Conservation (phyloP, 2,329 filamentous ascomycete genomes). For the Colletotrichum higginsianum region DNA sequence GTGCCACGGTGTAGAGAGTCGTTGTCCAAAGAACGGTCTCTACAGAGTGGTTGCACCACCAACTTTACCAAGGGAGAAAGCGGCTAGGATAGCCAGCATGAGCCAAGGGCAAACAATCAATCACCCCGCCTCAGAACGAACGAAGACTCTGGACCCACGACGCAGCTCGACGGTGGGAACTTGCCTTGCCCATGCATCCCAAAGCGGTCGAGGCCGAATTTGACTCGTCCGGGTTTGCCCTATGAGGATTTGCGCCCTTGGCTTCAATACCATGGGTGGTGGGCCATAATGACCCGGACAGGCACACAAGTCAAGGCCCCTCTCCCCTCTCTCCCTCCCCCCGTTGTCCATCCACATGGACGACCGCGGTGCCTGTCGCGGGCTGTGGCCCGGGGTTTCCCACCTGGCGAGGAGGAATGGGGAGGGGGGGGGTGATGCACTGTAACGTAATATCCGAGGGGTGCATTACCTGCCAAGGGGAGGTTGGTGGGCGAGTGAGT, state of each 20-base stretch:
- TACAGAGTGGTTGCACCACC: no score
- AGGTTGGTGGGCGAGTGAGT: constrained; percentile 10
- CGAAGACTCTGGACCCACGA: constrained; percentile 30
- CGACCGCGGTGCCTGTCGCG: constrained; percentile 22
- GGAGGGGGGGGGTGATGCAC: constrained; percentile 9
- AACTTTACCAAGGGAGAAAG: no score
- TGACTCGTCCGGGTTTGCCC: constrained; percentile 21
- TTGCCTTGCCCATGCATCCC: constrained; percentile 10
- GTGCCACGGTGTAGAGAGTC: no score
- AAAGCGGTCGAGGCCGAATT: constrained; percentile 26
- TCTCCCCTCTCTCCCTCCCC: background rate
- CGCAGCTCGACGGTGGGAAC: constrained; percentile 28
- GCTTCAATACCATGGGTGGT: background rate
- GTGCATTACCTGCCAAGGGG: constrained; percentile 5
- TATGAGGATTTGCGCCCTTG: constrained; percentile 16
- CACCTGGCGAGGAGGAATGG: constrained; percentile 15
- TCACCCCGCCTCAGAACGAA: constrained; percentile 3
- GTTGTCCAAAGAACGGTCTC: background rate
- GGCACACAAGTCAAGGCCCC: background rate
- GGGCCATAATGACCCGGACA: constrained; percentile 1
- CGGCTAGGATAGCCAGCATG: background rate
- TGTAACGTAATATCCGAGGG: constrained; percentile 43
- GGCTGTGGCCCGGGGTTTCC: constrained; percentile 9
- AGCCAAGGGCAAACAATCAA: constrained; percentile 12
- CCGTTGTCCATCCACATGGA: constrained; percentile 20